These are phyloP conservation scores for Phlegmacium glaucopus DNA, from an alignment of 768 basidiomycete genomes.

Conservation along the genomic window DNA sequence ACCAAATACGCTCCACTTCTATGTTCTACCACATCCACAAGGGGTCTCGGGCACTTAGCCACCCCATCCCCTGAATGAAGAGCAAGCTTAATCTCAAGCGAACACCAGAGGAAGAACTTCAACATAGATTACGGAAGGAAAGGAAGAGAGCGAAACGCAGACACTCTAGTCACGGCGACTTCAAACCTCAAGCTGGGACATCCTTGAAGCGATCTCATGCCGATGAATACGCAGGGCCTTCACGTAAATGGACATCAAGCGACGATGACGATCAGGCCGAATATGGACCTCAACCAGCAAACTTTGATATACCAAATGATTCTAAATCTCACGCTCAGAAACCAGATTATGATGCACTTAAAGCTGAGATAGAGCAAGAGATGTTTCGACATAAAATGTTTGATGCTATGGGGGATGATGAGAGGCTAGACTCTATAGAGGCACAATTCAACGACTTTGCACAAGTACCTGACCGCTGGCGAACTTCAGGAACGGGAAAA, in stretches of 20 bases:
- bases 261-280: constrained; percentile 40
- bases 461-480: constrained; percentile 75
- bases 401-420: constrained; percentile 70
- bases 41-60: neutral
- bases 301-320: constrained; percentile 2
- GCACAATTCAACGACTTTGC: constrained; percentile 63
- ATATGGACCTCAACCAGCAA: constrained; percentile 20
- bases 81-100: constrained; percentile 61
- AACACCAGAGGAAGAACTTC: constrained; percentile 57
- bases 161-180: constrained; percentile 11
- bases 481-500: constrained; percentile 22
- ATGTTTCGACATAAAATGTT: constrained; percentile 72
- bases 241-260: constrained; percentile 50
- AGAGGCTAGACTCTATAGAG: constrained; percentile 60
- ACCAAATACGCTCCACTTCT: neutral
- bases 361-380: constrained; percentile 57
- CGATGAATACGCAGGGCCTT: constrained; percentile 16
- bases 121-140: constrained; percentile 36
- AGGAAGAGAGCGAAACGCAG: constrained; percentile 22
- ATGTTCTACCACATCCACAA: neutral
- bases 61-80: constrained; percentile 17
- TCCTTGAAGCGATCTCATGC: constrained; percentile 25
- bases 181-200: constrained; percentile 13
- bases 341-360: constrained; percentile 45
- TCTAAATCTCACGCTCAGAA: constrained; percentile 24